Base-by-base conservation (phyloP, 306 rosid genomes). In the Castanospermum australe region DNA sequence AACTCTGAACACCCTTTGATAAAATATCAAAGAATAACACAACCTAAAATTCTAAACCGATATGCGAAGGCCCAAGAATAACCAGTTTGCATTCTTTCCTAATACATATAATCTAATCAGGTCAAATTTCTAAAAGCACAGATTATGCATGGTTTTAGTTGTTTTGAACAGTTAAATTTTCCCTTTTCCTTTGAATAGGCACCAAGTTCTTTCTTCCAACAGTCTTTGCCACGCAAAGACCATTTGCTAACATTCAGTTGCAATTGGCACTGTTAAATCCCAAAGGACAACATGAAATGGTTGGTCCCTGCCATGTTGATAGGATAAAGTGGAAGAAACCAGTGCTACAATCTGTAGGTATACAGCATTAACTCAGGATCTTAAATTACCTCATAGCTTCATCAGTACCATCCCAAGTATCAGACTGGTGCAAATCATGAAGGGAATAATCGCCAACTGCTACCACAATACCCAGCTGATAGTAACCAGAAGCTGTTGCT, bases 401-500 rank as follows among this genome's bases (percentile, higher is more conserved):
- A 77, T 86, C 88, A 60, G 68, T 70, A 78, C 86, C 86, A 48
- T 81, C 80, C 89, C 84, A 84, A 32, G 78, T 65, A 80, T 89
- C 89, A 71, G 88, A 78, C 76, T 82, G 91, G 76, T 83, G 89
- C 79, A 77, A 67, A 83, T 81, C 86, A 32, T 83, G 91, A 83
- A 87, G 77, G 41, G 93, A 82, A 90, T 88, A 86, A 84, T 91
- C 98, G 57, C 94, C 98, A 62, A 92, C 85, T 12, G 90, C 86
- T 48, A 90, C 97, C 90, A 93, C 89, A n/a, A 95, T 83, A 61
- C 99, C 99, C 66, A 95, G 93, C 84, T 95, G 99, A 92, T 92
- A 91, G 86, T 95, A 95, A 77, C 99, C 99, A 66, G 99, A 91
- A 73, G 99, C 98, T 71, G 99, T 95, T 85, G 97, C 98, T 91